Evolutionary conservation across 495 filamentous ascomycete genomes (phyloP).

Genomic region (Haplographium delicatum): DNA sequence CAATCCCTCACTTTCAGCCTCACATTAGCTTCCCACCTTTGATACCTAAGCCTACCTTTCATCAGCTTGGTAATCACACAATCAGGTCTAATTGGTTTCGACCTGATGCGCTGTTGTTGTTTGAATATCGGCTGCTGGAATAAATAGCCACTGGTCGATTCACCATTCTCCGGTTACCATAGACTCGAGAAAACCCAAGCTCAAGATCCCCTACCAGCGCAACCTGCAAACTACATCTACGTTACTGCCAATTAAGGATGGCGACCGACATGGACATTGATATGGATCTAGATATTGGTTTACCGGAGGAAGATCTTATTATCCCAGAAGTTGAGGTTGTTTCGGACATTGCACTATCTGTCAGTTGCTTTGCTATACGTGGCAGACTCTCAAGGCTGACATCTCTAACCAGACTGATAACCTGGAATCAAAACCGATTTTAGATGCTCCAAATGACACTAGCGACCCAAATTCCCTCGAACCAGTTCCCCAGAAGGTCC

Average conservation of each 20-base stretch:
- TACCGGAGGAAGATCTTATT: constrained; percentile 34
- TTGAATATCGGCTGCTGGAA: too few species aligned
- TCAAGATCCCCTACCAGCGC: background rate
- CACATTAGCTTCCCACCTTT: too few species aligned
- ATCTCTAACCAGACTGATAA: constrained; percentile 20
- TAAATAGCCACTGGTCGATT: too few species aligned
- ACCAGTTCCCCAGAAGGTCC: constrained; percentile 59
- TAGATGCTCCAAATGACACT: constrained; percentile 28
- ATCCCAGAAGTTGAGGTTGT: constrained; percentile 39
- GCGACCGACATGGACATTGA: constrained; percentile 65
- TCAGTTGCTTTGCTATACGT: background rate
- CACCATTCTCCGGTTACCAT: too few species aligned
- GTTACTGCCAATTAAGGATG: constrained; percentile 14
- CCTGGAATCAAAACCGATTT: constrained; percentile 17
- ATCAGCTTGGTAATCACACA: too few species aligned
- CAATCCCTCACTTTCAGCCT: too few species aligned
- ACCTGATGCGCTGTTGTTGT: too few species aligned
- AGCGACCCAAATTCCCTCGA: constrained; percentile 17
- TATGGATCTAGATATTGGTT: constrained; percentile 65
- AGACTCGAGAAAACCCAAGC: too few species aligned
- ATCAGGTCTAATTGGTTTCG: too few species aligned
- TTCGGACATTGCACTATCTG: constrained; percentile 36
- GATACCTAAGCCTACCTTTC: too few species aligned
- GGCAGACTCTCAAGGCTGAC: constrained; percentile 4
- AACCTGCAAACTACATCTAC: too few species aligned